Evolutionary conservation across 2,329 filamentous ascomycete genomes (phyloP).

Genomic region (Fonsecaea pugnacius): DNA sequence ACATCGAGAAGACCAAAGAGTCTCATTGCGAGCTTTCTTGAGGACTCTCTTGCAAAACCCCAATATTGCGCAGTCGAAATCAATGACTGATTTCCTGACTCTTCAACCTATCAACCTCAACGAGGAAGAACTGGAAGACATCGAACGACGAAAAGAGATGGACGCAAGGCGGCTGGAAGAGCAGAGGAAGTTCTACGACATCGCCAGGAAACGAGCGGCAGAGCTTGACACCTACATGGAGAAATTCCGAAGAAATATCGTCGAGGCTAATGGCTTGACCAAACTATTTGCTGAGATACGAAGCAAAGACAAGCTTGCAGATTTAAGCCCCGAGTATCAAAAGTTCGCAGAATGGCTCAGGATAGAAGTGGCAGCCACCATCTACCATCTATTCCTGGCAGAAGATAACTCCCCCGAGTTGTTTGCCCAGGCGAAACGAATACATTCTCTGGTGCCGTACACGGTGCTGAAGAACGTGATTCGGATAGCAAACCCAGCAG

Average conservation of each 20-base stretch:
- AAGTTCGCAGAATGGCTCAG: conserved; percentile 98
- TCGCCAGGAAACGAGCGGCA: conserved; percentile 83
- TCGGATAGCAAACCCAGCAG: conserved; percentile 90
- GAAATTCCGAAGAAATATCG: conserved; percentile 68
- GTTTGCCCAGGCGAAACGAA: conserved; percentile 90
- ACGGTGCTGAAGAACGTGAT: conserved; percentile 95
- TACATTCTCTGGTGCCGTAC: conserved; percentile 94
- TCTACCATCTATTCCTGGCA: conserved; percentile 95
- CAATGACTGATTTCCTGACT: conserved; percentile 83
- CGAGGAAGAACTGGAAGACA: conserved; percentile 83
- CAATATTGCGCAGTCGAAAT: conserved; percentile 78
- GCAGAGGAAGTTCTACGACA: conserved; percentile 92
- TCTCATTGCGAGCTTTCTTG: conserved; percentile 90
- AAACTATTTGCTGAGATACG: conserved; percentile 92
- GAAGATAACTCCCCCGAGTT: conserved; percentile 98
- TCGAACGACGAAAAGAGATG: conserved; percentile 75
- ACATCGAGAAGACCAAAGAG: conserved; percentile 85
- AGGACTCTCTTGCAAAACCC: conserved; percentile 82
- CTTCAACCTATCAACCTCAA: conserved; percentile 72
- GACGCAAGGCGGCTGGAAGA: conserved; percentile 90
- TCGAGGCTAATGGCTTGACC: conserved; percentile 79
- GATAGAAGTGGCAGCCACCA: conserved; percentile 93
- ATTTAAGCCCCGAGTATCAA: conserved; percentile 91
- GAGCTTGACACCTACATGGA: conserved; percentile 99
- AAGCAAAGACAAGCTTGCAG: conserved; percentile 81